phyloP scores from a whole-genome alignment of 768 basidiomycete species.

The Leucogyrophana mollusca region DNA sequence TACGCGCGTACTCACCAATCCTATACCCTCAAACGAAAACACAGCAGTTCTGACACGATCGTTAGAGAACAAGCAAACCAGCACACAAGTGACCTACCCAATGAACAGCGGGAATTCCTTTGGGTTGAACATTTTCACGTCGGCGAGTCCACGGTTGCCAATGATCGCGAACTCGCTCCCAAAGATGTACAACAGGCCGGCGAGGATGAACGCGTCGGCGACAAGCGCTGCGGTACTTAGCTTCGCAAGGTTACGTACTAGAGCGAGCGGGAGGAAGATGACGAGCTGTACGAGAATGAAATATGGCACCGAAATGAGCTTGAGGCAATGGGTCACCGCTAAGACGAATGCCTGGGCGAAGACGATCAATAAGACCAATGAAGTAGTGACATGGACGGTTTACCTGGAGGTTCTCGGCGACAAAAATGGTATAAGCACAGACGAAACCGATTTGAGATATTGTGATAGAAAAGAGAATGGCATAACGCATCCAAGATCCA shows the following conservation, averaged over 20 bases:
- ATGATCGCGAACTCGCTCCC: constrained; percentile 79
- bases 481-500: constrained; percentile 89
- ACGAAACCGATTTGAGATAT: constrained; percentile 91
- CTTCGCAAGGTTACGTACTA: constrained; percentile 93
- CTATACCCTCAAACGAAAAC: constrained; percentile 98
- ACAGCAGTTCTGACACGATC: constrained; percentile 77
- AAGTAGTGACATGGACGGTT: background rate
- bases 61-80: constrained; percentile 2
- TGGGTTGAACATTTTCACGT: constrained; percentile 84
- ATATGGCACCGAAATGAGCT: constrained; percentile 63
- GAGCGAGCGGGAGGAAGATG: constrained; percentile 85
- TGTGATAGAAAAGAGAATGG: constrained; percentile 84
- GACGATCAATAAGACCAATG: constrained; percentile 2
- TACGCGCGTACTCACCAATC: constrained; percentile 55
- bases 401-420: constrained; percentile 82
- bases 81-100: constrained; percentile 52
- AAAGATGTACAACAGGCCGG: constrained; percentile 84
- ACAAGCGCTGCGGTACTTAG: constrained; percentile 88
- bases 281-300: constrained; percentile 84
- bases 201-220: constrained; percentile 93
- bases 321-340: constrained; percentile 75
- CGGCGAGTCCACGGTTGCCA: constrained; percentile 64
- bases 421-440: constrained; percentile 92
- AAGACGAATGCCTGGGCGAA: constrained; percentile 72
- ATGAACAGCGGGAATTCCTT: constrained; percentile 90